Percentiles rank a stretch among this genome's conserved stretches.
These are phyloP conservation scores for Pseudocercospora eumusae DNA, from an alignment of 2,329 filamentous ascomycete species.

Conservation along the genomic window DNA sequence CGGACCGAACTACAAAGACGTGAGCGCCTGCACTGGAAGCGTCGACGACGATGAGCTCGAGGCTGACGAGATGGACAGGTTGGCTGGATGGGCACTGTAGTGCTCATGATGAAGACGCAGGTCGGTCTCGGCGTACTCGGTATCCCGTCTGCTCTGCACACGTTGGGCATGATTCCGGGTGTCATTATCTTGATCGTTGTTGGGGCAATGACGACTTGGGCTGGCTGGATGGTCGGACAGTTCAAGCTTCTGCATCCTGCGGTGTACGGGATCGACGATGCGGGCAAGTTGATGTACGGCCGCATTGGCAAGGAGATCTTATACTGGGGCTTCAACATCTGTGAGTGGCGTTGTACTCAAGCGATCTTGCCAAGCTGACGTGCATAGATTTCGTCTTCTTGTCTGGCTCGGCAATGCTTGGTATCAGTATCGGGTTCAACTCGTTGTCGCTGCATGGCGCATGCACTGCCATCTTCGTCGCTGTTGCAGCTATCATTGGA, in stretches of 20 bases:
- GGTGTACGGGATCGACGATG: slow-evolving; percentile 61
- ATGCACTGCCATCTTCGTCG: slow-evolving; percentile 48
- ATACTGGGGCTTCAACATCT: slow-evolving; percentile 31
- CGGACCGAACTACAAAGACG: slow-evolving; percentile 33
- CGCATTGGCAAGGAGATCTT: slow-evolving; percentile 54
- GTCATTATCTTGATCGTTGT: slow-evolving; percentile 48
- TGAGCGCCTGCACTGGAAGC: background rate
- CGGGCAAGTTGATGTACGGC: slow-evolving; percentile 57
- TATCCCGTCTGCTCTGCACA: slow-evolving; percentile 47
- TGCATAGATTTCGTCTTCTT: slow-evolving; percentile 32
- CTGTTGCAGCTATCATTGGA: slow-evolving; percentile 46
- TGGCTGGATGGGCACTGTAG: slow-evolving; percentile 48
- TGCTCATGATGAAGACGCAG: slow-evolving; percentile 51
- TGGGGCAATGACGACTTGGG: slow-evolving; percentile 52
- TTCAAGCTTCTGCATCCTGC: slow-evolving; percentile 58
- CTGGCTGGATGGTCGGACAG: slow-evolving; percentile 51
- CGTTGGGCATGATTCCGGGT: slow-evolving; percentile 53
- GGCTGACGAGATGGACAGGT: slow-evolving; percentile 16
- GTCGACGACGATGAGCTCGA: background rate
- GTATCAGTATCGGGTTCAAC: slow-evolving; percentile 34
- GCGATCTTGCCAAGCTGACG: slow-evolving; percentile 5
- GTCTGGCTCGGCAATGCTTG: slow-evolving; percentile 43
- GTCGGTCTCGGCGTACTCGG: slow-evolving; percentile 54
- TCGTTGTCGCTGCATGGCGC: slow-evolving; percentile 34
- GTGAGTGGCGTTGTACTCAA: background rate